phyloP scores from a whole-genome alignment of 1,284 basidiomycete species.

The Cerioporus squamosus region DNA sequence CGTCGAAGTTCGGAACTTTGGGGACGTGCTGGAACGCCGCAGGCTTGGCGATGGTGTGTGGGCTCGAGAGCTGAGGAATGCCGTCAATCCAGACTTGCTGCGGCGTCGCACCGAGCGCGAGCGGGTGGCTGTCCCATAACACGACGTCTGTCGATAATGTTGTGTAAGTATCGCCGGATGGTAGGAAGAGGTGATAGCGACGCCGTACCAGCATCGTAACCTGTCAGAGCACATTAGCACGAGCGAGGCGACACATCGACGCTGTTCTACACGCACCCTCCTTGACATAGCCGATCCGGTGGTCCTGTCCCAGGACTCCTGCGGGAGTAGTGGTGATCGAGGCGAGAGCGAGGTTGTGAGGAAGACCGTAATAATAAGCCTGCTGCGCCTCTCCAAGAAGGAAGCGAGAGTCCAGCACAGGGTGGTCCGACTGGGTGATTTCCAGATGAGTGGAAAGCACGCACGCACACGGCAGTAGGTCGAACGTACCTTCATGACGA shows the following conservation, averaged over 20 bases:
- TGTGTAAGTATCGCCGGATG: neutral
- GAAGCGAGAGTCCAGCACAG: conserved; percentile 77
- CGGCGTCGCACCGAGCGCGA: conserved; percentile 72
- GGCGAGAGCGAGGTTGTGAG: conserved; percentile 62
- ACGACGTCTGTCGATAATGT: conserved; percentile 49
- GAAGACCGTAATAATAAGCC: conserved; percentile 78
- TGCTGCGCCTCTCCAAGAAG: conserved; percentile 88
- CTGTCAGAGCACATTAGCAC: neutral
- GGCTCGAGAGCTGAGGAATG: conserved; percentile 58
- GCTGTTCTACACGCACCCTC: conserved; percentile 47
- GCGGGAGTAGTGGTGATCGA: conserved; percentile 84
- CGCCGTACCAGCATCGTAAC: no score
- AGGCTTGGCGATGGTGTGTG: conserved; percentile 48
- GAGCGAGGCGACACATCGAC: conserved; percentile 18
- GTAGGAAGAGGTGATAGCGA: neutral
- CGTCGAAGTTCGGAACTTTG: conserved; percentile 60
- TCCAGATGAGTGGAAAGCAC: neutral
- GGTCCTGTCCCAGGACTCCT: conserved; percentile 74
- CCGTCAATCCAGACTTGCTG: conserved; percentile 78
- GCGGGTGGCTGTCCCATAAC: conserved; percentile 79
- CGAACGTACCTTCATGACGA: conserved; percentile 74
- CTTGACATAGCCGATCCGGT: conserved; percentile 80
- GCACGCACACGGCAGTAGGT: neutral
- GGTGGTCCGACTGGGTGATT: conserved; percentile 66
- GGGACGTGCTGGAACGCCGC: conserved; percentile 51